These are phyloP conservation scores for Xylaria acuta DNA, from an alignment of 495 filamentous ascomycete species.

Conservation along the genomic window DNA sequence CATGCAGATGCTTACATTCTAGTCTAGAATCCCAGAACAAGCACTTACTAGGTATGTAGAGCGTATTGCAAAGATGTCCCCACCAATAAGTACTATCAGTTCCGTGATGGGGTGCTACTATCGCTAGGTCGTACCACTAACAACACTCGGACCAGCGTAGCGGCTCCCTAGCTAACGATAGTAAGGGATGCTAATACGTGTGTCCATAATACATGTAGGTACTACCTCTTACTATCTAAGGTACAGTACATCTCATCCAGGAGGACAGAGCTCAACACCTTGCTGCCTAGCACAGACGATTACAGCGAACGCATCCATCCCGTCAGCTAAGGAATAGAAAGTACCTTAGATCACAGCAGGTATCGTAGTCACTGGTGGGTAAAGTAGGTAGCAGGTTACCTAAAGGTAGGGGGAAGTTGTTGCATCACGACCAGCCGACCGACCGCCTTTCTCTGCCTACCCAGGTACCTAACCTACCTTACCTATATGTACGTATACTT, in stretches of 20 bases:
- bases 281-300: no score
- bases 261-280: neutral
- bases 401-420: neutral
- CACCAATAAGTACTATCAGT: neutral
- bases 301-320: no score
- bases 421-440: conserved; percentile 6
- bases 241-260: neutral
- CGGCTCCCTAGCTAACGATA: conserved; percentile 3
- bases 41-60: no score
- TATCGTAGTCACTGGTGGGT: neutral
- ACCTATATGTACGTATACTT: neutral
- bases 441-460: conserved; percentile 13
- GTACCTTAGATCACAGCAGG: no score
- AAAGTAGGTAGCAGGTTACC: neutral
- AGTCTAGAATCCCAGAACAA: neutral
- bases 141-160: neutral
- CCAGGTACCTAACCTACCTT: no score
- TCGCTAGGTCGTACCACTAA: conserved; percentile 11
- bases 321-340: no score
- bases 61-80: neutral
- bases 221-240: neutral
- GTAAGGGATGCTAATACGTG: neutral
- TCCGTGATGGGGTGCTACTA: neutral
- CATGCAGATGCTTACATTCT: neutral
- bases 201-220: neutral